phyloP scores from a whole-genome alignment of 2,329 filamentous ascomycete genomes.

The Cadophora gregata region DNA sequence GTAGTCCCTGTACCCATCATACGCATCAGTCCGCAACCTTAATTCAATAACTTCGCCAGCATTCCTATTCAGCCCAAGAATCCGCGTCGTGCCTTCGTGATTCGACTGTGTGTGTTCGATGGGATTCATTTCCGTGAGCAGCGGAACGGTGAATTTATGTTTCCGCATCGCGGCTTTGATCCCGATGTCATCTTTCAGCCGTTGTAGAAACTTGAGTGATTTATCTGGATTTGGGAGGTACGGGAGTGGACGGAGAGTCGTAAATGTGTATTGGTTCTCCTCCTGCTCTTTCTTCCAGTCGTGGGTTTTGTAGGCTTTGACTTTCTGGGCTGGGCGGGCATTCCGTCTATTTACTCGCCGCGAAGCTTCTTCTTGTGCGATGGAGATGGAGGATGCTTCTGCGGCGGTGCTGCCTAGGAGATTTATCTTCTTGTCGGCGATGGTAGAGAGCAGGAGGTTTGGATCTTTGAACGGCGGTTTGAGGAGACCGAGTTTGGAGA shows the following conservation, averaged over 20 bases:
- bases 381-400: slow-evolving; percentile 62
- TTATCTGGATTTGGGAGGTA: slow-evolving; percentile 79
- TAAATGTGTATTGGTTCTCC: slow-evolving; percentile 78
- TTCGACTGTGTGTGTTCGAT: slow-evolving; percentile 74
- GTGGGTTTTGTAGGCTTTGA: slow-evolving; percentile 49
- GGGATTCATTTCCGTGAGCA: slow-evolving; percentile 97
- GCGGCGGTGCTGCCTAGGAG: slow-evolving; percentile 67
- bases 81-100: slow-evolving; percentile 75
- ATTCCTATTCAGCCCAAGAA: slow-evolving; percentile 87
- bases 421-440: slow-evolving; percentile 65
- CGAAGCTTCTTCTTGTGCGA: slow-evolving; percentile 55
- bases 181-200: slow-evolving; percentile 81
- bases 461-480: slow-evolving; percentile 69
- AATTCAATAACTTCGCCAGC: slow-evolving; percentile 89
- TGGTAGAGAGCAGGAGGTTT: slow-evolving; percentile 51
- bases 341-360: slow-evolving; percentile 51
- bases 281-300: slow-evolving; percentile 52
- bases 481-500: slow-evolving; percentile 68
- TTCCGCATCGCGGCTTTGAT: slow-evolving; percentile 83
- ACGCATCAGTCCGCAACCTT: slow-evolving; percentile 87
- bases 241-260: slow-evolving; percentile 73
- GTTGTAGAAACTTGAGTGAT: slow-evolving; percentile 73
- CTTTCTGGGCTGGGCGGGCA: slow-evolving; percentile 43
- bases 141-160: slow-evolving; percentile 82
- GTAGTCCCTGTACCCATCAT: slow-evolving; percentile 94